Evolutionary conservation across 164 flowering plant species (phyloP), one percentile per base, ranked within the genome.

Genomic region (Umbellularia californica): DNA sequence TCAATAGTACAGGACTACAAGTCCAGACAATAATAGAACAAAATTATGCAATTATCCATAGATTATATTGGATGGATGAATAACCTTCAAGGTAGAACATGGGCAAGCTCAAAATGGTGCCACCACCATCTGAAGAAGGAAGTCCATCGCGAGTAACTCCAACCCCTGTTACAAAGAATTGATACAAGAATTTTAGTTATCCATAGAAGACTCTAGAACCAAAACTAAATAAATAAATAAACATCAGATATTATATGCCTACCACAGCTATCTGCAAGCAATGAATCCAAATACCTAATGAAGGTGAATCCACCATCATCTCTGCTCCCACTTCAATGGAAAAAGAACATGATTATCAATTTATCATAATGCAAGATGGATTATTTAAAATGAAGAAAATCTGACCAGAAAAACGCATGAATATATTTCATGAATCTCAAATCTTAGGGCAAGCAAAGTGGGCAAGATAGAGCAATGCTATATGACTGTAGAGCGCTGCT

Each of bases 201-300:
- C 50, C 1, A 3, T 5, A 60, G 3, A 41, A 60, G 7, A 60
- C 11, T 19, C 50, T 3, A 24, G 17, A 41, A 30, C 35, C 35
- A 30, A 30, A 41, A 15, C 24, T 27, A 22, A 25, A 17, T 4
- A 41, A 41, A 41, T 41, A 41, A 41, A 41, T 9, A 41, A 41
- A 41, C 47, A 60, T 30, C 11, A n/a, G 24, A 47, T 33, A 22
- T n/a, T 50, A 17, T 20, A 50, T 77, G 50, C 91, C 72, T 82
- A 93, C 99, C 99, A 28, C 99, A 98, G 79, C 93, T 96, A 81
- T 95, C 93, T 3, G 94, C 82, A 77, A 92, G 99, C 76, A 93
- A 78, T 2, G 97, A 87, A 73, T 92, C 90, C 88, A 95, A 82
- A 73, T 84, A 70, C 30, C 91, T 80, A 83, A 92, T 79, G 72